Evolutionary conservation across 352 stramenopile species (phyloP).

Genomic region (Phytopythium boreale): DNA sequence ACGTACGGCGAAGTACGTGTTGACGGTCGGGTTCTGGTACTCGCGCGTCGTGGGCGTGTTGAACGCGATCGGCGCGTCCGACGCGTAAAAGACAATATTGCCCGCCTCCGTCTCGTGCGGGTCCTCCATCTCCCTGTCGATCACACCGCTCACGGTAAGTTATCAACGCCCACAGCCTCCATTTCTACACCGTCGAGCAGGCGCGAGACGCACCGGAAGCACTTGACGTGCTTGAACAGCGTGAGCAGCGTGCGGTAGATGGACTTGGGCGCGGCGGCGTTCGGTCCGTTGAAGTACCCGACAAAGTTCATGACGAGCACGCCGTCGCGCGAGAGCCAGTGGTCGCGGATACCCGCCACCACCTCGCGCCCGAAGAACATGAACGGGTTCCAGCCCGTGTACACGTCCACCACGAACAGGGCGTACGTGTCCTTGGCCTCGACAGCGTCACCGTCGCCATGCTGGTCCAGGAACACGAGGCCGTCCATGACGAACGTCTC

Average conservation of each 20-base stretch:
- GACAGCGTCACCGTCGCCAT: slow-evolving; percentile 9
- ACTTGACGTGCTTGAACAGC: slow-evolving; percentile 68
- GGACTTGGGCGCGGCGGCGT: slow-evolving; percentile 52
- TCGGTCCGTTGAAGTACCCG: slow-evolving; percentile 51
- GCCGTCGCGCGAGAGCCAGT: slow-evolving; percentile 50
- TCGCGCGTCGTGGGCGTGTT: slow-evolving; percentile 43
- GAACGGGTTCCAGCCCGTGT: slow-evolving; percentile 72
- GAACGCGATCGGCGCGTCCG: slow-evolving; percentile 63
- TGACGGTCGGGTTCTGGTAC: slow-evolving; percentile 38
- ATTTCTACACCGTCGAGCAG: too few species aligned
- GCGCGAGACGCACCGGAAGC: slow-evolving; percentile 29
- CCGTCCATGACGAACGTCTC: slow-evolving; percentile 68
- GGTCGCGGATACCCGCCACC: slow-evolving; percentile 39
- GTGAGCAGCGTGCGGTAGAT: slow-evolving; percentile 65
- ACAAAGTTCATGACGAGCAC: slow-evolving; percentile 84
- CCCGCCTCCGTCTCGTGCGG: slow-evolving; percentile 27
- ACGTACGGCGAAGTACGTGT: slow-evolving; percentile 64
- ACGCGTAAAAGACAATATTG: slow-evolving; percentile 82
- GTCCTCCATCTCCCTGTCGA: slow-evolving; percentile 45
- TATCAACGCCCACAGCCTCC: neutral
- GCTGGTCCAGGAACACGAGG: slow-evolving; percentile 45
- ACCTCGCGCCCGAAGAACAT: slow-evolving; percentile 67
- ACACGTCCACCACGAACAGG: slow-evolving; percentile 63
- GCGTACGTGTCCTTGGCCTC: slow-evolving; percentile 32
- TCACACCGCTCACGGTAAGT: neutral